Conservation (phyloP, 257 asterid genomes). For the Lithospermum erythrorhizon region DNA sequence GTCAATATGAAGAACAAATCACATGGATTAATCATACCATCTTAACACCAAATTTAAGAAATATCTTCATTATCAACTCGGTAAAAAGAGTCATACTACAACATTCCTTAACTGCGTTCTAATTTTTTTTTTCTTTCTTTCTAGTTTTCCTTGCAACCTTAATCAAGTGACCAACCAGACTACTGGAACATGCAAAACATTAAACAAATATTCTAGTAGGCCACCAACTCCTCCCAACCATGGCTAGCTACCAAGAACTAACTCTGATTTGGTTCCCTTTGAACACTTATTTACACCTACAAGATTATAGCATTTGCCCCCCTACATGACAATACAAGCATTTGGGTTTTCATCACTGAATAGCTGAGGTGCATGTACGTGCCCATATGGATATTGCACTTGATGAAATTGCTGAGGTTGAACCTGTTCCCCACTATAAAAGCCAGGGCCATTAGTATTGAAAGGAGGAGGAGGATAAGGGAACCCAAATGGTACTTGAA, state of each 20-base stretch:
- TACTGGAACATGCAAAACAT: background rate
- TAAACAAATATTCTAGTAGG: too few relatives aligned
- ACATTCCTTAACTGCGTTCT: too few relatives aligned
- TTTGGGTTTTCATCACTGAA: constrained; percentile 39
- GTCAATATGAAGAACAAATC: background rate
- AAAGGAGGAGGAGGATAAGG: background rate
- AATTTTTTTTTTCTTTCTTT: too few relatives aligned
- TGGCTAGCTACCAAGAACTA: too few relatives aligned
- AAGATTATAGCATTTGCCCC: background rate
- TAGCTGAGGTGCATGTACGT: constrained; percentile 20
- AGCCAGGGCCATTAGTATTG: constrained; percentile 1
- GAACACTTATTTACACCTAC: background rate
- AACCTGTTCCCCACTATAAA: background rate
- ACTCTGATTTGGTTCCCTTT: background rate
- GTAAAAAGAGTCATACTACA: too few relatives aligned
- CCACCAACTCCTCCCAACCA: background rate
- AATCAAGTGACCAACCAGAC: background rate
- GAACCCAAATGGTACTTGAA: constrained; percentile 15
- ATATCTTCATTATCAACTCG: too few relatives aligned
- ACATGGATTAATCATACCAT: background rate
- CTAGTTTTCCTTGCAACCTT: too few relatives aligned
- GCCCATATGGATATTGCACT: background rate
- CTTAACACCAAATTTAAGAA: background rate
- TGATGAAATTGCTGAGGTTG: constrained; percentile 7
- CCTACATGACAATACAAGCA: constrained; percentile 33